Evolutionary conservation across 2,329 filamentous ascomycete genomes (phyloP).

Genomic region (Kalmusia sp.): DNA sequence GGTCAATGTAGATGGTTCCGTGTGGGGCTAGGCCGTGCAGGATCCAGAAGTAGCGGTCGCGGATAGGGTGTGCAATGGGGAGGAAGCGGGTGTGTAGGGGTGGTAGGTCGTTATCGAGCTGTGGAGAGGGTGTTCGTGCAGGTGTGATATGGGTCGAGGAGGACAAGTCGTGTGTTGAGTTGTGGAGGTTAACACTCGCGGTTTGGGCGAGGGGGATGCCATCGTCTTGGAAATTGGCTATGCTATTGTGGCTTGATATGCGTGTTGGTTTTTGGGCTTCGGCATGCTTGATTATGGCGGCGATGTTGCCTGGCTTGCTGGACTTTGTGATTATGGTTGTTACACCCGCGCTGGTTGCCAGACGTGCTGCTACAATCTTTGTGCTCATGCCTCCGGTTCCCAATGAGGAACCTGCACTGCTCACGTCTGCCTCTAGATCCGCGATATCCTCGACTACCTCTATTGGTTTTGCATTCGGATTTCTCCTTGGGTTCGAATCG

Average conservation of each 20-base stretch:
- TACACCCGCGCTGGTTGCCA: slow-evolving; percentile 92
- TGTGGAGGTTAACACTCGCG: slow-evolving; percentile 27
- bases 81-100: slow-evolving; percentile 93
- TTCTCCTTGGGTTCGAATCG: slow-evolving; percentile 87
- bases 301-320: slow-evolving; percentile 91
- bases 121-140: slow-evolving; percentile 27
- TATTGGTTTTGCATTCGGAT: slow-evolving; percentile 87
- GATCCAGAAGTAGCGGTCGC: slow-evolving; percentile 96
- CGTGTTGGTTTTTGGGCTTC: slow-evolving; percentile 64
- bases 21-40: slow-evolving; percentile 90
- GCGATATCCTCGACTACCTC: slow-evolving; percentile 91
- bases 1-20: slow-evolving; percentile 90
- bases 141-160: slow-evolving; percentile 39
- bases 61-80: slow-evolving; percentile 81
- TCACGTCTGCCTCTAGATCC: slow-evolving; percentile 84
- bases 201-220: slow-evolving; percentile 28
- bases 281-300: slow-evolving; percentile 82
- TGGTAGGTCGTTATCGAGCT: slow-evolving; percentile 30
- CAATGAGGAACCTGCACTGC: slow-evolving; percentile 83
- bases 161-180: slow-evolving; percentile 28
- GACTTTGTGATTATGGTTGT: slow-evolving; percentile 95
- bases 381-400: slow-evolving; percentile 98
- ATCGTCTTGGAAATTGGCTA: slow-evolving; percentile 39
- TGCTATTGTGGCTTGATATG: slow-evolving; percentile 35
- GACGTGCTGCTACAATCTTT: slow-evolving; percentile 90